These are phyloP conservation scores for Nematocida sp. DNA, from an alignment of 371 early-diverging fungal genomes.

Conservation along the genomic window DNA sequence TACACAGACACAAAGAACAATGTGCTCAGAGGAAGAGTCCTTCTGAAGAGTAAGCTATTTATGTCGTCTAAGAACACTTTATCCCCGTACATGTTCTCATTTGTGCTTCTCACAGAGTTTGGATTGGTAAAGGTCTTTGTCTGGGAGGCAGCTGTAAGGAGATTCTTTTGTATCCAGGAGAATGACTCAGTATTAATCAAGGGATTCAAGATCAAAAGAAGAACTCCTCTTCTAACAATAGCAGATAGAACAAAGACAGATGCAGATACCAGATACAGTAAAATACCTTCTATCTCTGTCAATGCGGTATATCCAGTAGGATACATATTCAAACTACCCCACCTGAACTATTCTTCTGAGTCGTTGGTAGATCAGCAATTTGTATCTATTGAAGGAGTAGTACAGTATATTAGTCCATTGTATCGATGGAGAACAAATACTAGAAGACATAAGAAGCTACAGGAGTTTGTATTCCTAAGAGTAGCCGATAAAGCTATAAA, in stretches of 20 bases:
- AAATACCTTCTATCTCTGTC: constrained; percentile 35
- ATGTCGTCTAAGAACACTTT: background rate
- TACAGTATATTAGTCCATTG: constrained; percentile 54
- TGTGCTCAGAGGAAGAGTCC: constrained; percentile 15
- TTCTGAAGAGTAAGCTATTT: constrained; percentile 40
- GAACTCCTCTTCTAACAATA: background rate
- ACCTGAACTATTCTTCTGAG: too few species aligned
- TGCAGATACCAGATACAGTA: constrained; percentile 44
- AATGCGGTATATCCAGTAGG: constrained; percentile 5
- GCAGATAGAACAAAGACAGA: constrained; percentile 58
- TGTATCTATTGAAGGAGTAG: constrained; percentile 50
- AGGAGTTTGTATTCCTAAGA: constrained; percentile 52
- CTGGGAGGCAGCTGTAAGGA: constrained; percentile 55
- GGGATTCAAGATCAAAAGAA: constrained; percentile 52
- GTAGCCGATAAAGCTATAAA: constrained; percentile 48
- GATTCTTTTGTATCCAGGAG: constrained; percentile 55
- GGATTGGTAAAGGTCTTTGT: constrained; percentile 56
- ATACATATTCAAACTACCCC: background rate
- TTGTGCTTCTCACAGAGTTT: constrained; percentile 36
- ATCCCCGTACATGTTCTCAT: constrained; percentile 45
- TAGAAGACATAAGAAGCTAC: background rate
- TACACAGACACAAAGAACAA: constrained; percentile 28
- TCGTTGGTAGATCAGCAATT: constrained; percentile 42
- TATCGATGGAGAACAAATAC: constrained; percentile 17
- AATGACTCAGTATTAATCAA: constrained; percentile 50